Conservation (phyloP, 805 yeast species). For the Priceomyces melissophilus region DNA sequence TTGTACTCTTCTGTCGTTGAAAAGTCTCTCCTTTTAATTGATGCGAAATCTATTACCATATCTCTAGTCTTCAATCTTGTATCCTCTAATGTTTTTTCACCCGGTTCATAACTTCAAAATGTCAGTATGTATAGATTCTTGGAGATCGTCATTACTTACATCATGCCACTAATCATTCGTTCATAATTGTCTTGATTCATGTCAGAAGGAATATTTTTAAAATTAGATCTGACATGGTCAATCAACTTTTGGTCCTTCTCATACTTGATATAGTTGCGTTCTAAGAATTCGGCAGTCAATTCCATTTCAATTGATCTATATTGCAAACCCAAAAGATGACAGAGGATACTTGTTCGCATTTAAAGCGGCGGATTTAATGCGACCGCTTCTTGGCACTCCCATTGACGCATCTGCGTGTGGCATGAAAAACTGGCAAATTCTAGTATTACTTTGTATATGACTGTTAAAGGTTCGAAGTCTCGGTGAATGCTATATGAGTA, state of each 20-base stretch:
- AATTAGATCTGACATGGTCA: slow-evolving; percentile 7
- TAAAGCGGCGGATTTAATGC: no score
- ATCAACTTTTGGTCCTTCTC: slow-evolving; percentile 10
- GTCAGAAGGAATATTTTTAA: slow-evolving; percentile 10
- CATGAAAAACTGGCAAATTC: no score
- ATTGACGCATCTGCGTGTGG: no score
- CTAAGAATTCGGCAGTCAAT: slow-evolving; percentile 8
- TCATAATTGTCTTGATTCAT: slow-evolving; percentile 12
- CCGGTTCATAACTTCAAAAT: slow-evolving; percentile 2
- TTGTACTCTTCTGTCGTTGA: slow-evolving; percentile 23
- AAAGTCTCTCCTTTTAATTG: slow-evolving; percentile 31
- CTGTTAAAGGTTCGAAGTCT: no score
- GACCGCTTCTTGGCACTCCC: no score
- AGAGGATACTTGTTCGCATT: no score
- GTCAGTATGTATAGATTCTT: background rate
- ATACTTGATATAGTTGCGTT: slow-evolving; percentile 5
- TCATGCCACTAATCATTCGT: slow-evolving; percentile 15
- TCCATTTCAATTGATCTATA: no score
- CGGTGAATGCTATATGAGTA: no score
- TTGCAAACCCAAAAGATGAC: no score
- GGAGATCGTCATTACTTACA: no score
- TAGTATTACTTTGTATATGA: no score
- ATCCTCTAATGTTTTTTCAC: slow-evolving; percentile 21
- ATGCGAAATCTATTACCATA: slow-evolving; percentile 29
- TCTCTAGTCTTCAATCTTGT: slow-evolving; percentile 34